phyloP scores from a whole-genome alignment of 192 early-diverging fungal species.

The Helicostylum pulchrum region DNA sequence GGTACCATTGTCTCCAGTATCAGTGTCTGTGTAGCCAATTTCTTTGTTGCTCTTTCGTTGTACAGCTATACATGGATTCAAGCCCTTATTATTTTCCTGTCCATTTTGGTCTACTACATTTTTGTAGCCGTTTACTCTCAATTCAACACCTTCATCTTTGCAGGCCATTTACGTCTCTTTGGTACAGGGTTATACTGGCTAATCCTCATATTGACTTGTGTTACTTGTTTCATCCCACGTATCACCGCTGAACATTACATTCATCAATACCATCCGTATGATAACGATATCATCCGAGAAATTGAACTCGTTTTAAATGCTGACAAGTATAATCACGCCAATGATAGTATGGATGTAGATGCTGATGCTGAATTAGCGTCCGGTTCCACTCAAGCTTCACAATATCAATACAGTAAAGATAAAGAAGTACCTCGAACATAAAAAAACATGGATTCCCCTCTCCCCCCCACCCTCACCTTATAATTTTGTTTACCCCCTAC shows the following conservation, averaged over 20 bases:
- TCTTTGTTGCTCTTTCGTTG: slow-evolving; percentile 73
- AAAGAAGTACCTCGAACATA: too few species aligned
- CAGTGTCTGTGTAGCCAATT: slow-evolving; percentile 72
- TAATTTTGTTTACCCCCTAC: too few species aligned
- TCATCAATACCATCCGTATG: slow-evolving; percentile 72
- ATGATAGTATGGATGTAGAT: too few species aligned
- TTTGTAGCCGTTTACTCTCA: slow-evolving; percentile 61
- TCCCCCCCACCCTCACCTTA: too few species aligned
- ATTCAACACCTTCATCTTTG: slow-evolving; percentile 34
- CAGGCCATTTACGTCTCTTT: slow-evolving; percentile 51
- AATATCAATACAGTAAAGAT: too few species aligned
- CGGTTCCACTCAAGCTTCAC: too few species aligned
- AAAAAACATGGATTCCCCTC: too few species aligned
- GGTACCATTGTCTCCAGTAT: slow-evolving; percentile 72
- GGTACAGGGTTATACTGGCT: slow-evolving; percentile 69
- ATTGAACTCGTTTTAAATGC: slow-evolving; percentile 46
- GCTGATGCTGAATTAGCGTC: too few species aligned
- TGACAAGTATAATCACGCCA: neutral
- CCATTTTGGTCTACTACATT: slow-evolving; percentile 51
- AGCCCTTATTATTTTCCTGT: slow-evolving; percentile 44
- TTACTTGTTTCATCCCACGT: slow-evolving; percentile 73
- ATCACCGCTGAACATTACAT: slow-evolving; percentile 61
- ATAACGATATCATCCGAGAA: slow-evolving; percentile 85
- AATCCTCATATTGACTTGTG: slow-evolving; percentile 50
- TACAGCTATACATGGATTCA: slow-evolving; percentile 75